Percentiles rank a stretch among this genome's conserved stretches.
Evolutionary conservation across 2,329 filamentous ascomycete genomes (phyloP).

Genomic region (Alternaria incomplexa): DNA sequence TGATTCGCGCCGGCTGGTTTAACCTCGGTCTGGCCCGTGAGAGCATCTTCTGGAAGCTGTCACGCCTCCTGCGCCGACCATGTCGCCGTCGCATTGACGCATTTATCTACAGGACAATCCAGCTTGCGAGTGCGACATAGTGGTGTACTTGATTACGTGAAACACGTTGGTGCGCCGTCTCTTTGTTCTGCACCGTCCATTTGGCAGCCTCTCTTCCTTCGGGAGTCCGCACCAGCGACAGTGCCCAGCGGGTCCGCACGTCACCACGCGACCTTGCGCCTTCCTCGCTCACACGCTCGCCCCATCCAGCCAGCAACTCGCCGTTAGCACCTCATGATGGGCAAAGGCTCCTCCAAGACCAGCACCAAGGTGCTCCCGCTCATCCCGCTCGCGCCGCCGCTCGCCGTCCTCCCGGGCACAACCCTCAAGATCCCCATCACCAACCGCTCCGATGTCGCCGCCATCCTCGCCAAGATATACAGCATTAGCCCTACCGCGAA

Average conservation of each 20-base stretch:
- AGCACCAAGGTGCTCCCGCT: conserved; percentile 66
- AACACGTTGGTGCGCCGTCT: neutral
- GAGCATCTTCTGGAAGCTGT: conserved; percentile 29
- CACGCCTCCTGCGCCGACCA: conserved; percentile 3
- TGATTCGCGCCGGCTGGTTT: conserved; percentile 7
- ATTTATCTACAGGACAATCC: neutral
- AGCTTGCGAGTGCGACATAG: neutral
- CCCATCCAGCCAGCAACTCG: neutral
- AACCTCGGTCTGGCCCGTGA: conserved; percentile 21
- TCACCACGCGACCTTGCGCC: conserved; percentile 11
- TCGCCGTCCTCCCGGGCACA: conserved; percentile 84
- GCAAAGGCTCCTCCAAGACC: conserved; percentile 43
- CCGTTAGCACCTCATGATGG: conserved; percentile 32
- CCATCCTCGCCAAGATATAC: conserved; percentile 85
- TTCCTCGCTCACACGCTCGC: neutral
- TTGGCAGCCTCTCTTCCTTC: neutral
- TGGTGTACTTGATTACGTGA: neutral
- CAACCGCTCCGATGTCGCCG: conserved; percentile 84
- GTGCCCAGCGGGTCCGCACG: conserved; percentile 15
- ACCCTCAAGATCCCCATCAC: conserved; percentile 84
- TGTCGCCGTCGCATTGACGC: neutral
- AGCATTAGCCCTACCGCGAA: conserved; percentile 72
- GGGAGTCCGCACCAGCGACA: conserved; percentile 10
- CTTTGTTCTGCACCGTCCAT: neutral
- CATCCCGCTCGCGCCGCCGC: conserved; percentile 79